Base-by-base conservation (phyloP, 257 asterid genomes). In the Petunia secreta region DNA sequence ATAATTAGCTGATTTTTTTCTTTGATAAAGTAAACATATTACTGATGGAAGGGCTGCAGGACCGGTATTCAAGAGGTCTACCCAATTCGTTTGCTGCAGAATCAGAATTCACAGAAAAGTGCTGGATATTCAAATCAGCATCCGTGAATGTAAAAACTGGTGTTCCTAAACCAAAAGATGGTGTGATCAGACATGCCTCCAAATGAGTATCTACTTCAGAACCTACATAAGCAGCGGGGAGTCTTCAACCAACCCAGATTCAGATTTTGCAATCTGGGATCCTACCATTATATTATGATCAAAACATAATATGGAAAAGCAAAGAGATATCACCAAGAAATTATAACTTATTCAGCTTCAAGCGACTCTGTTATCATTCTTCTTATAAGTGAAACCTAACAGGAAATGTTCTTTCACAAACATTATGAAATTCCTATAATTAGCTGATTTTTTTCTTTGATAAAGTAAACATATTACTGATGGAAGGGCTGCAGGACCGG, bases 171-270 rank as follows among this genome's bases (percentile, higher is more conserved):
- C 57, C 55, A 43, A n/a, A 41, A 67, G 75, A 68, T 43, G 39
- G 55, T 68, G 55, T n/a, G 57, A 68, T 43, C 55, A 68, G 14
- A 8, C 57, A 52, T 52, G 4, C 5, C 57, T 52, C 57, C 57
- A 52, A 52, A 48, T 68, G 38, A 68, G 44, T 68, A 68, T 25
- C 75, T 8, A 68, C 40, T 44, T 16, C 75, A 44, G 75, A 68
- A 15, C 57, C 75, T 68, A 16, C 16, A 39, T 44, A 68, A 44
- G 57, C 57, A n/a, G 55, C 40, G 43, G 15, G 48, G 9, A 8
- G 15, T 43, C 44, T 16, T 14, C 37, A 65, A 65, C 36, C 48
- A 64, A 25, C 1, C 74, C 11, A 41, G 11, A 25, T 46, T 15
- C 52, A 25, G 8, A 46, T 14, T 66, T 37, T 15, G 75, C 38